These are phyloP conservation scores for Pulveroboletus ravenelii DNA, from an alignment of 768 basidiomycete genomes.

Conservation along the genomic window DNA sequence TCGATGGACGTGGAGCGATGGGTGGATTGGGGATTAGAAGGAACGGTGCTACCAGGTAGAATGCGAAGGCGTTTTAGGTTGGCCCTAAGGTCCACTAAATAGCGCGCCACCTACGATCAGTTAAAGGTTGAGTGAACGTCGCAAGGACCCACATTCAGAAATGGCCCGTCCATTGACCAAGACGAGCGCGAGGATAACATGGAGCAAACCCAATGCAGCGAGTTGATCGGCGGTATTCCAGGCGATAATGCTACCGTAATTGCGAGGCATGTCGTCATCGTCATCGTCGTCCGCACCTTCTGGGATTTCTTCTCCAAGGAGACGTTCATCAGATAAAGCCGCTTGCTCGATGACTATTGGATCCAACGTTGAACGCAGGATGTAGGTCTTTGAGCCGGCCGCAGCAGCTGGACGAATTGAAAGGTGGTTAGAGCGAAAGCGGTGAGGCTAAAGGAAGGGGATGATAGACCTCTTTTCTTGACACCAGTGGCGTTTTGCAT, in stretches of 20 bases:
- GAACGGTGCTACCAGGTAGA: slow-evolving; percentile 42
- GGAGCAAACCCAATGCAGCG: slow-evolving; percentile 66
- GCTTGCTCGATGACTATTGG: slow-evolving; percentile 58
- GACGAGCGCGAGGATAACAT: slow-evolving; percentile 78
- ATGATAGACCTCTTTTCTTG: slow-evolving; percentile 58
- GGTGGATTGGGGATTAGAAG: slow-evolving; percentile 47
- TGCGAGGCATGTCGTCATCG: slow-evolving; percentile 45
- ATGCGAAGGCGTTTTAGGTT: slow-evolving; percentile 70
- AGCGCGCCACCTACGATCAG: background rate
- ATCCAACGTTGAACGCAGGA: slow-evolving; percentile 73
- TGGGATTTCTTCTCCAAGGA: slow-evolving; percentile 45
- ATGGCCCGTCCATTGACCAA: slow-evolving; percentile 76
- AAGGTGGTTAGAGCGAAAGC: background rate
- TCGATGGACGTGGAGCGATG: slow-evolving; percentile 56
- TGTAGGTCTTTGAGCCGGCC: slow-evolving; percentile 71
- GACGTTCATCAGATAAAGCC: slow-evolving; percentile 41
- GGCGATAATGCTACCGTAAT: slow-evolving; percentile 66
- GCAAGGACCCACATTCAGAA: slow-evolving; percentile 52
- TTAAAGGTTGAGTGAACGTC: background rate
- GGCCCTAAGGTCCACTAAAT: slow-evolving; percentile 64
- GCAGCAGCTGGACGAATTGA: slow-evolving; percentile 34
- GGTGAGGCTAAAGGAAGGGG: background rate
- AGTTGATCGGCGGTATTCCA: slow-evolving; percentile 70
- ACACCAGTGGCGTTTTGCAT: slow-evolving; percentile 49
- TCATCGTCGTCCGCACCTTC: slow-evolving; percentile 45